Base-by-base conservation (phyloP, 352 stramenopile species). In the Phytophthora ohioensis region DNA sequence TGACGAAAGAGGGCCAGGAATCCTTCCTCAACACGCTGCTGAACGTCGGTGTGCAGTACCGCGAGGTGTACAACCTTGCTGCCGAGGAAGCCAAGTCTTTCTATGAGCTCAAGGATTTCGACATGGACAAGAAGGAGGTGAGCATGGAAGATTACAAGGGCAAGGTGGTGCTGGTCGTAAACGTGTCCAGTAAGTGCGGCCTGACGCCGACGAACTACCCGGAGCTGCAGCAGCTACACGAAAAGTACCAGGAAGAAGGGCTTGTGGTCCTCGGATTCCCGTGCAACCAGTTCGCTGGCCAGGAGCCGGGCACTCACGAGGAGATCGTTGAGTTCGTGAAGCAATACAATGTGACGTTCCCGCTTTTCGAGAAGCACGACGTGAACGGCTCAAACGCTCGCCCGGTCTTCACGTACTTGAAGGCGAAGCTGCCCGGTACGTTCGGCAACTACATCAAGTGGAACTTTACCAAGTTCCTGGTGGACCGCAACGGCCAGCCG, bases 381-480 rank as follows among this genome's bases (percentile, higher is more conserved):
- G 92, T 98, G 10, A 98, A 98, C 55, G 91, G 92, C 53, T 71
- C 77, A 5, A 73, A 91, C 21, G 81, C 90, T 42, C 81, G 91
- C 0, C 87, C 92, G 32, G 84, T 97, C 34, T 97, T 94, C 67
- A 80, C 76, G 39, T 98, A 90, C 67, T 71, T 98, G 30, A 97
- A 97, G 66, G 39, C 81, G 42, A 87, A 90, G 48, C 67, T 96
- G 15, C 85, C 87, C 0, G 78, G 75, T 1, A 73, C 91, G 68
- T 85, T 91, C 59, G 87, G 83, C 5, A 84, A 82, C 17, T 92
- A 88, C 68, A 85, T 98, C 58, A 87, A 91, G 64, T 97, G 91
- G 92, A 97, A 97, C 79, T 97, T 95, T 63, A 92, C 84, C n/a
- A 97, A 96, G 72, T 97, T 98, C 66, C 67, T 98, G 12, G 80